These are phyloP conservation scores for Plasmodium reichenowi DNA, from an alignment of 169 alveolate genomes.

Conservation along the genomic window DNA sequence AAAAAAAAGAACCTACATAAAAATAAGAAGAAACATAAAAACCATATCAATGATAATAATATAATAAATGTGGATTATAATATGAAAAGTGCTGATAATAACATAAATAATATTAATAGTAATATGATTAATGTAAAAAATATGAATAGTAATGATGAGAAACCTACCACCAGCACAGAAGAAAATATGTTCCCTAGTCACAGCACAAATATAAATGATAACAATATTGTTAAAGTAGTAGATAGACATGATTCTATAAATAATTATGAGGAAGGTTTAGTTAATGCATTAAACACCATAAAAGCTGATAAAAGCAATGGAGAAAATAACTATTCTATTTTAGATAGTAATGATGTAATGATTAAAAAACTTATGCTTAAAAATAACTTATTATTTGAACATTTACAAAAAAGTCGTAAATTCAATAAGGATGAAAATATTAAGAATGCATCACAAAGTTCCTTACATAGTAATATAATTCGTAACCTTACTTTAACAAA, in stretches of 20 bases:
- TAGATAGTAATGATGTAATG: conserved; percentile 3
- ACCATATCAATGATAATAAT: background rate
- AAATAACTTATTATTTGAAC: no score
- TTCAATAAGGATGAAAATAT: background rate
- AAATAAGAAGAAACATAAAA: conserved; percentile 3
- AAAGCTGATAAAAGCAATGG: conserved; percentile 12
- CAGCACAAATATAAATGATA: background rate
- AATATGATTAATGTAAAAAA: background rate
- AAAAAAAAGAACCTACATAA: conserved; percentile 2
- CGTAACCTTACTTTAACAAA: background rate
- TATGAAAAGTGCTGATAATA: no score
- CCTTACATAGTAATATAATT: background rate
- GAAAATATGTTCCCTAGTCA: background rate
- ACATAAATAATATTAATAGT: background rate
- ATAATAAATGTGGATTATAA: background rate
- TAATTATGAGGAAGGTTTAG: background rate
- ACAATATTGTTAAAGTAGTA: background rate
- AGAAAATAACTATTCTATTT: background rate
- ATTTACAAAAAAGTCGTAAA: conserved; percentile 10
- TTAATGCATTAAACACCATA: conserved; percentile 4
- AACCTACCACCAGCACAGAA: background rate
- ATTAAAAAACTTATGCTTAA: background rate
- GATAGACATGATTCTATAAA: background rate
- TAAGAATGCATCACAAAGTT: background rate
- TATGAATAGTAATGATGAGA: background rate